These are phyloP conservation scores for Strobilomyces confusus DNA, from an alignment of 768 basidiomycete species.

Conservation along the genomic window DNA sequence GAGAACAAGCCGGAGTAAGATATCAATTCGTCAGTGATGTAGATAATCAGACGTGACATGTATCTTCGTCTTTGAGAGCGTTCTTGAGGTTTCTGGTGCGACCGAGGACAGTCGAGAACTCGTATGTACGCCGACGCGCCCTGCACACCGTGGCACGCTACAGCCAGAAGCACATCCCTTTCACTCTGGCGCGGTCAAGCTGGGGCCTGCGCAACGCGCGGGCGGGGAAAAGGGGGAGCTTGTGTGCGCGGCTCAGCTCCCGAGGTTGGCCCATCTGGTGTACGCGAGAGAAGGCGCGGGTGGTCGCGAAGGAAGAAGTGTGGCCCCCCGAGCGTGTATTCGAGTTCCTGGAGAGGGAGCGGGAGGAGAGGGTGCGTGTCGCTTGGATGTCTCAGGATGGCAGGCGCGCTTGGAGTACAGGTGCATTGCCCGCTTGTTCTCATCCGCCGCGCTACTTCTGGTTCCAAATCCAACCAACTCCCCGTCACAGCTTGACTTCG, in stretches of 20 bases:
- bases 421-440: constrained; percentile 18
- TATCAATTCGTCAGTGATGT: neutral
- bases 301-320: neutral
- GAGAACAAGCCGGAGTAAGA: constrained; percentile 1
- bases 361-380: too few relatives aligned
- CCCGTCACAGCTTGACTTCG: constrained; percentile 11
- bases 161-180: neutral
- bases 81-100: neutral
- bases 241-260: neutral
- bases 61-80: neutral
- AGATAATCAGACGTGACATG: neutral
- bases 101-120: too few relatives aligned
- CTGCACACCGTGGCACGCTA: neutral
- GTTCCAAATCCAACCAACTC: constrained; percentile 12
- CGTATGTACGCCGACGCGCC: too few relatives aligned
- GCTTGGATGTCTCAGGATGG: constrained; percentile 19
- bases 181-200: neutral
- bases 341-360: neutral
- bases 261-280: too few relatives aligned
- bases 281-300: neutral
- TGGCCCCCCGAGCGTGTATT: neutral
- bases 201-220: neutral
- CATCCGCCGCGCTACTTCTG: constrained; percentile 27
- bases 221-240: neutral
- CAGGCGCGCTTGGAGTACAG: constrained; percentile 12